Evolutionary conservation across 2,329 filamentous ascomycete genomes (phyloP), one percentile per base, ranked within the genome.

Genomic region (Domatiomyces catenatus): DNA sequence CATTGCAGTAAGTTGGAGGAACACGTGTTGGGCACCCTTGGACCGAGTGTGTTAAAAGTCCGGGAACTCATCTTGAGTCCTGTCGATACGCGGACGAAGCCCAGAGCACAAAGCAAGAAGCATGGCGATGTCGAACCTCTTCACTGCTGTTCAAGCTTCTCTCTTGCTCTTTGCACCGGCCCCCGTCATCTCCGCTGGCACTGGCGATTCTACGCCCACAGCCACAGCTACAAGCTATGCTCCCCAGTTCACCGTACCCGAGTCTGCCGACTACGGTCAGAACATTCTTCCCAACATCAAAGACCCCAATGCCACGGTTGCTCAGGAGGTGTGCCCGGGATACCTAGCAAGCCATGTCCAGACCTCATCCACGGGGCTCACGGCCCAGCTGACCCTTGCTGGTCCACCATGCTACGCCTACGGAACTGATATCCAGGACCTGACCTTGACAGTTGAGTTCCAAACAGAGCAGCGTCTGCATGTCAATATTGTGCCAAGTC

Each of bases 331-430:
- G 1, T 92, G 77, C 57, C 76, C 77, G 2, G 77, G 77, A 0
- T 81, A 80, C 61, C 75, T 63, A 49, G 76, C 75, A 2, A 73
- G 69, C 2, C 65, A 72, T 53, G 67, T 80, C 8, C 57, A 69
- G 43, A 63, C 70, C 20, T 71, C 66, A 10, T 57, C 64, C 3
- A 61, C 64, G 52, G 76, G 76, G 2, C 67, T 80, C 48, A 73
- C 67, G 2, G 77, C 76, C 6, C 70, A 66, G 3, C 60, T 80
- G 58, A 67, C 59, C 0, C 62, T 80, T 49, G 75, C 75, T 39
- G 77, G 76, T 2, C 57, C 68, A 19, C 62, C 75, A 26, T 80
- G 86, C 69, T 84, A 90, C 64, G 76, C 79, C 19, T 93, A 90
- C 56, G 86, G 87, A 0, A 82, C 74, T 6, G 87, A 93, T 61